Conservation (phyloP, 768 basidiomycete species). For the Boletus patriciae region DNA sequence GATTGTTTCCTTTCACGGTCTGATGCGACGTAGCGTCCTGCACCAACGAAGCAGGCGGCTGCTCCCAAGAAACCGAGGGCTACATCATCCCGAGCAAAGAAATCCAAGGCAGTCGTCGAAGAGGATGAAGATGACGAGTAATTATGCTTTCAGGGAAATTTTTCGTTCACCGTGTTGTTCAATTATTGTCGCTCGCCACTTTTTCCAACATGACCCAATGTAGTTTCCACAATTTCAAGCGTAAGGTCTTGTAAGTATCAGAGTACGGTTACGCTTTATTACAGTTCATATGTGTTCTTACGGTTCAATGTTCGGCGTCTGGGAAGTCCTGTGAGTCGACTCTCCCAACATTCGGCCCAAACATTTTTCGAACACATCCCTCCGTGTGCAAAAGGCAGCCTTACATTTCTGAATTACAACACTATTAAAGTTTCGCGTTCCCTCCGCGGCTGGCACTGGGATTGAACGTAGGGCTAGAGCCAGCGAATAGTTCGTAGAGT, state of each 20-base stretch:
- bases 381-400: background rate
- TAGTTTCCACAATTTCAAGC: constrained; percentile 8
- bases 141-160: background rate
- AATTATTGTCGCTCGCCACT: background rate
- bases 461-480: background rate
- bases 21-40: constrained; percentile 38
- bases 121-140: constrained; percentile 40
- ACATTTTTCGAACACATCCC: background rate
- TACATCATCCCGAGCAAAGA: constrained; percentile 33
- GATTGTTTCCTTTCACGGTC: background rate
- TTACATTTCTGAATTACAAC: background rate
- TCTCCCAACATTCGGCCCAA: background rate
- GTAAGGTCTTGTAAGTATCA: constrained; percentile 3
- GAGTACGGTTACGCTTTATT: constrained; percentile 4
- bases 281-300: background rate
- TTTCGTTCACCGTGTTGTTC: constrained; percentile 7
- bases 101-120: constrained; percentile 48
- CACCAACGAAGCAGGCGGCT: constrained; percentile 45
- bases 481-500: constrained; percentile 57
- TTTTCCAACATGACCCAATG: constrained; percentile 1
- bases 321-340: background rate
- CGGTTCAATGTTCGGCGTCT: background rate
- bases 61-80: constrained; percentile 40
- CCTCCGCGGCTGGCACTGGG: background rate
- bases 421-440: constrained; percentile 21